Evolutionary conservation across 805 yeast species (phyloP).

Genomic region (Starmerella powellii): DNA sequence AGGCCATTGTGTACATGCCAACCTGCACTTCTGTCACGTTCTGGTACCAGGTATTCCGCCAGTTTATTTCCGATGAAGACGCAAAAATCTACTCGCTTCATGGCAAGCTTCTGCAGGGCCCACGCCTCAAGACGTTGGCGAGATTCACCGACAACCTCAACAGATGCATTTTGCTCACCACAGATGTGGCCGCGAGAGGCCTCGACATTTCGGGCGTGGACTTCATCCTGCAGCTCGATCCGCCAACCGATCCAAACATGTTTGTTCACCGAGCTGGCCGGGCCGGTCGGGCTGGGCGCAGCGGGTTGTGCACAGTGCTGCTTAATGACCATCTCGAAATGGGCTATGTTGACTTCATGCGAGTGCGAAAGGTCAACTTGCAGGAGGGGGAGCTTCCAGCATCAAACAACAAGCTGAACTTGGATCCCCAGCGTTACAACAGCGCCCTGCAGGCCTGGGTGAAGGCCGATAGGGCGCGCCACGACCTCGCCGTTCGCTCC

Average conservation of each 20-base stretch:
- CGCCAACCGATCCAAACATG: constrained; percentile 86
- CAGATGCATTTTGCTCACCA: constrained; percentile 64
- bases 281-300: constrained; percentile 82
- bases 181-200: constrained; percentile 98
- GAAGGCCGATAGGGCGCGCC: constrained; percentile 61
- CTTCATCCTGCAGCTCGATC: constrained; percentile 83
- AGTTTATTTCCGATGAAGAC: constrained; percentile 9
- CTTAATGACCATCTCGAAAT: constrained; percentile 66
- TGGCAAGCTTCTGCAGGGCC: constrained; percentile 75
- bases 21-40: constrained; percentile 76
- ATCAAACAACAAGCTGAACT: constrained; percentile 4
- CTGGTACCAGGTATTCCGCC: constrained; percentile 32
- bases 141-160: constrained; percentile 39
- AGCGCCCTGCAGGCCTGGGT: constrained; percentile 42
- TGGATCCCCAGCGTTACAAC: constrained; percentile 8
- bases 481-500: constrained; percentile 67
- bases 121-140: constrained; percentile 62
- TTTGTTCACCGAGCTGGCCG: constrained; percentile 92
- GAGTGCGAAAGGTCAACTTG: constrained; percentile 52
- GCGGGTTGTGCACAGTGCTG: constrained; percentile 68
- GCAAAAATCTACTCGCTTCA: constrained; percentile 60
- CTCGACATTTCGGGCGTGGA: constrained; percentile 93
- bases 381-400: constrained; percentile 17
- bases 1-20: constrained; percentile 83
- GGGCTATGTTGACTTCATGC: constrained; percentile 68